phyloP scores from a whole-genome alignment of 2,329 filamentous ascomycete species.

The Colletotrichum camelliae region DNA sequence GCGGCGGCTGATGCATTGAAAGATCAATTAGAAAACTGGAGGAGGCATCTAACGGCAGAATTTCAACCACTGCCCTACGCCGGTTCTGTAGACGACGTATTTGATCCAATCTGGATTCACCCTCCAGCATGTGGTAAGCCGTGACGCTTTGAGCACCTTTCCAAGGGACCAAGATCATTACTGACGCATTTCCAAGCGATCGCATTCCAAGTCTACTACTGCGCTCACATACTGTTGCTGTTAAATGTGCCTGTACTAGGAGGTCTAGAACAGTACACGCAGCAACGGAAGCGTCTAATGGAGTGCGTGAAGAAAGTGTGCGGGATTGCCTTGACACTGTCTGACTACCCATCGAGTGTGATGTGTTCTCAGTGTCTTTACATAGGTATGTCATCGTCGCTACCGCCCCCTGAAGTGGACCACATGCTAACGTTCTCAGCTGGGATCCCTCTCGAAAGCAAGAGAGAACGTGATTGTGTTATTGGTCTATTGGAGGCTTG shows the following conservation, averaged over 20 bases:
- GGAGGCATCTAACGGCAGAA: constrained; percentile 45
- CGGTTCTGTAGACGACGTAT: constrained; percentile 3
- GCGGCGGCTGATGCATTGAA: constrained; percentile 50
- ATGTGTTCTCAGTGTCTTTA: constrained; percentile 29
- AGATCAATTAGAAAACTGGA: constrained; percentile 56
- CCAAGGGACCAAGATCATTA: no score
- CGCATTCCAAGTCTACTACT: constrained; percentile 25
- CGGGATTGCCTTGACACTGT: constrained; percentile 26
- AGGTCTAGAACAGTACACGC: constrained; percentile 20
- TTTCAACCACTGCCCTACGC: constrained; percentile 44
- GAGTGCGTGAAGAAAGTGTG: constrained; percentile 25
- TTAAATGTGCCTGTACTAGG: constrained; percentile 22
- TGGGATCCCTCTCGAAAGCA: constrained; percentile 3
- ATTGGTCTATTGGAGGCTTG: background rate
- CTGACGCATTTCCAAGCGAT: constrained; percentile 3
- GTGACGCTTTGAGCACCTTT: background rate
- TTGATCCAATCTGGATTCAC: constrained; percentile 24
- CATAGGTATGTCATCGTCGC: constrained; percentile 15
- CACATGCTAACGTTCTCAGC: background rate
- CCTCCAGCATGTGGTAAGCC: constrained; percentile 23
- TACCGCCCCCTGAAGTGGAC: no score
- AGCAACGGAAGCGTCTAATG: constrained; percentile 24
- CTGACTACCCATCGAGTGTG: constrained; percentile 26
- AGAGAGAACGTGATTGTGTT: background rate
- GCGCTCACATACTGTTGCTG: constrained; percentile 23